Conservation (phyloP, 2,329 filamentous ascomycete genomes). For the Fonsecaea monophora region DNA sequence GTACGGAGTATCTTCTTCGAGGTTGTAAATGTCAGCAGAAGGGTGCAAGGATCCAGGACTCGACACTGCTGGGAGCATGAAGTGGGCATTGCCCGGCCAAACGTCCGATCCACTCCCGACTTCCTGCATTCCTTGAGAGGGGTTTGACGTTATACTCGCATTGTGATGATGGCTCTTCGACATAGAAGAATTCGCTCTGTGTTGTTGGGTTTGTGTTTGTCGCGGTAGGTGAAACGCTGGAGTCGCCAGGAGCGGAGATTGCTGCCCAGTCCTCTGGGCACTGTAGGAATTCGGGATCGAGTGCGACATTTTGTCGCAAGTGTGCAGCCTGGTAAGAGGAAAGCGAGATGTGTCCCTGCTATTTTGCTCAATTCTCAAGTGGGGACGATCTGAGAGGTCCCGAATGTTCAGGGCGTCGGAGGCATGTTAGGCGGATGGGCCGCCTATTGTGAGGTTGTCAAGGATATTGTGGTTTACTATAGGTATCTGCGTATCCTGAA, state of each 20-base stretch:
- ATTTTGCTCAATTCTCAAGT: constrained; percentile 21
- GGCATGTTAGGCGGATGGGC: constrained; percentile 27
- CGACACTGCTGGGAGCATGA: constrained; percentile 11
- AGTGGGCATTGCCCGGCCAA: constrained; percentile 10
- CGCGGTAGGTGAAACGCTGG: constrained; percentile 16
- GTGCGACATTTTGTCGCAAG: constrained; percentile 26
- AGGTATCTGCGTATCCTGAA: constrained; percentile 11
- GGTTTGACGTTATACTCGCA: constrained; percentile 35
- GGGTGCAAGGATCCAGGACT: constrained; percentile 22
- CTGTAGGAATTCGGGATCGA: constrained; percentile 13
- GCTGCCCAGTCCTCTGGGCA: constrained; percentile 19
- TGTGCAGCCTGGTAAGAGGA: constrained; percentile 5
- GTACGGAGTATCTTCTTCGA: constrained; percentile 31
- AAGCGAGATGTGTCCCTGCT: constrained; percentile 15
- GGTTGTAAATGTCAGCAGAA: constrained; percentile 18
- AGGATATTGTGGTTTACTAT: constrained; percentile 11
- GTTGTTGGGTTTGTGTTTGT: constrained; percentile 12
- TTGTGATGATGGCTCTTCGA: constrained; percentile 24
- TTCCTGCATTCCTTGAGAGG: constrained; percentile 16
- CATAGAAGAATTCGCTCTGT: constrained; percentile 4
- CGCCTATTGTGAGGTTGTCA: constrained; percentile 22
- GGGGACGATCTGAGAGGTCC: constrained; percentile 23
- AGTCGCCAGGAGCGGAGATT: constrained; percentile 18
- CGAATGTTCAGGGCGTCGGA: constrained; percentile 19
- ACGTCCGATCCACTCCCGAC: constrained; percentile 11